Conservation (phyloP, 192 early-diverging fungal species). For the Helicostylum pulchrum region DNA sequence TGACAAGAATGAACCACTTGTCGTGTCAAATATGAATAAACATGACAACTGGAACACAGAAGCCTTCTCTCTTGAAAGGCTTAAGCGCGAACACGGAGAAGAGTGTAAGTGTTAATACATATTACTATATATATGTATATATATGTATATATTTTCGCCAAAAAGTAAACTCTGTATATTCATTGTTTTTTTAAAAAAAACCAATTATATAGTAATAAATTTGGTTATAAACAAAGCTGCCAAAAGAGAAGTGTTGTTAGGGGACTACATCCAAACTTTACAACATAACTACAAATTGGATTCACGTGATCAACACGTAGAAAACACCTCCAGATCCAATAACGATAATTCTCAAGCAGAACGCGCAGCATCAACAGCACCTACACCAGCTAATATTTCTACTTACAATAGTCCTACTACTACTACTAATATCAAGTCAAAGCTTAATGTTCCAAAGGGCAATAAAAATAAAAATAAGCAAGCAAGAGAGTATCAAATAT, state of each 20-base stretch:
- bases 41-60: background rate
- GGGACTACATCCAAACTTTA: background rate
- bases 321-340: no score
- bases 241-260: background rate
- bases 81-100: background rate
- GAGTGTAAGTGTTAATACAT: background rate
- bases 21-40: conserved; percentile 22
- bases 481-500: background rate
- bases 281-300: background rate
- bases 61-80: background rate
- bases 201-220: background rate
- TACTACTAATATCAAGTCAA: background rate
- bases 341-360: no score
- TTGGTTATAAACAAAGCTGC: background rate
- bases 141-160: no score
- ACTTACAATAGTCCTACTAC: background rate
- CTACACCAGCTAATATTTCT: background rate
- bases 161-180: background rate
- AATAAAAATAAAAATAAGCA: background rate
- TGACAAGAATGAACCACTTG: conserved; percentile 13
- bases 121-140: background rate
- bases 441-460: background rate
- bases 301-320: no score
- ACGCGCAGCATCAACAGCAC: no score
- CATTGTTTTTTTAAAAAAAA: background rate